phyloP scores from a whole-genome alignment of 345 rosid genomes.

The Arabidopsis arenosa region DNA sequence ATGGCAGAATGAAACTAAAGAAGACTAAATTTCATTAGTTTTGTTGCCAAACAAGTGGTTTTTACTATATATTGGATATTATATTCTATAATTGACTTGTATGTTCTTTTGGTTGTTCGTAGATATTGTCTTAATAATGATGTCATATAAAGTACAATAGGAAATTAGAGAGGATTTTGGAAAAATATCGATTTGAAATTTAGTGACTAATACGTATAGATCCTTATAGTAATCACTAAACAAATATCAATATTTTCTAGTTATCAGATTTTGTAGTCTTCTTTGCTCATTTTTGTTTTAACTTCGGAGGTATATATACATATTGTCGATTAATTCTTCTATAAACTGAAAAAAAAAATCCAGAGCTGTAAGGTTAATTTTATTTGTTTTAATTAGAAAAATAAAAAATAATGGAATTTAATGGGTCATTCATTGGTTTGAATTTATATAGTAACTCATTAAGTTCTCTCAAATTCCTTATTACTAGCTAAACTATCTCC shows the following conservation, averaged over 20 bases:
- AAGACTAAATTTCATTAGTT: background rate
- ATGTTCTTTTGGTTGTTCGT: background rate
- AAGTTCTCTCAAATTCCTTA: slow-evolving; percentile 28
- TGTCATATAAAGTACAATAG: slow-evolving; percentile 1
- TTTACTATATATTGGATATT: slow-evolving; percentile 19
- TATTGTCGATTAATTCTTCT: background rate
- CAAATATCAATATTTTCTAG: slow-evolving; percentile 16
- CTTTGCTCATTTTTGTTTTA: background rate
- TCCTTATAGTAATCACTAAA: slow-evolving; percentile 22
- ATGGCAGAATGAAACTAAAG: background rate
- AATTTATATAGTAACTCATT: slow-evolving; percentile 42
- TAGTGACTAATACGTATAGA: slow-evolving; percentile 32
- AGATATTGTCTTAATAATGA: slow-evolving; percentile 12
- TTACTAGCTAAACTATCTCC: slow-evolving; percentile 39
- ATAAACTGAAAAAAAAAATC: background rate
- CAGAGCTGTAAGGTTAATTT: slow-evolving; percentile 6
- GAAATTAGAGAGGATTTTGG: slow-evolving; percentile 9
- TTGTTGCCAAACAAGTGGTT: slow-evolving; percentile 6
- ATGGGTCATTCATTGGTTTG: slow-evolving; percentile 39
- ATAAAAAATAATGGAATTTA: slow-evolving; percentile 17
- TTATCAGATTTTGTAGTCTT: slow-evolving; percentile 29
- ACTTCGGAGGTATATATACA: background rate
- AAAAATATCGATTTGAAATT: slow-evolving; percentile 25
- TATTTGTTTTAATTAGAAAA: background rate
- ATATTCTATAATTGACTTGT: slow-evolving; percentile 15